These are phyloP conservation scores for Gossypioides kirkii DNA, from an alignment of 345 rosid species.

Conservation along the genomic window DNA sequence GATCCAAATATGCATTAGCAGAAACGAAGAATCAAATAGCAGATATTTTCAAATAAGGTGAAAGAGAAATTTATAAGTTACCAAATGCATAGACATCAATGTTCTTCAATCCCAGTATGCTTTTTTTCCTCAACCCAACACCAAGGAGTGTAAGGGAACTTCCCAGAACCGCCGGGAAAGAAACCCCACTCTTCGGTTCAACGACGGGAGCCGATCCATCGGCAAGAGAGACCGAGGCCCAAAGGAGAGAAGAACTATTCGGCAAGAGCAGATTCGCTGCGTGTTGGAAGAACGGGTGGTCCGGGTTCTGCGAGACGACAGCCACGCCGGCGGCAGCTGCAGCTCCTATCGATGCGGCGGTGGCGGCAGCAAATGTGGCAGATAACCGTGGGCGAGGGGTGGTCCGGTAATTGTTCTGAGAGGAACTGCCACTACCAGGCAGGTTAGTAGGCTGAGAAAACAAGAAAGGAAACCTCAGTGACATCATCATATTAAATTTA, in stretches of 20 bases:
- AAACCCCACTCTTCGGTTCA: conserved; percentile 59
- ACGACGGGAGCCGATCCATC: conserved; percentile 47
- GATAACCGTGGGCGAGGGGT: conserved; percentile 26
- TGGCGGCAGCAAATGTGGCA: conserved; percentile 30
- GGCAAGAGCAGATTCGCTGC: conserved; percentile 36
- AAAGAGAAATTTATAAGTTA: neutral
- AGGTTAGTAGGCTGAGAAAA: conserved; percentile 56
- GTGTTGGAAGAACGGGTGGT: conserved; percentile 28
- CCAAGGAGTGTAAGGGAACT: conserved; percentile 63
- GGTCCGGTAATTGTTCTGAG: conserved; percentile 16
- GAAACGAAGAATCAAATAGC: neutral
- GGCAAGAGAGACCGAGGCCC: conserved; percentile 68
- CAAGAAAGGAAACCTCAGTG: conserved; percentile 78
- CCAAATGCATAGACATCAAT: conserved; percentile 9
- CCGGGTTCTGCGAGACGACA: conserved; percentile 33
- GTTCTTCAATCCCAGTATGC: conserved; percentile 1
- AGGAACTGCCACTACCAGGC: neutral
- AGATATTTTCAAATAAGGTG: neutral
- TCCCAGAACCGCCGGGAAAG: conserved; percentile 54
- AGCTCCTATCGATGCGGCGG: conserved; percentile 23
- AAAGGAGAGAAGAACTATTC: conserved; percentile 30
- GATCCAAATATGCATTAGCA: neutral
- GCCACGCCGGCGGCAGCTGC: conserved; percentile 29
- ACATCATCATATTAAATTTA: conserved; percentile 38
- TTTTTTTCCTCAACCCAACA: conserved; percentile 55